Base-by-base conservation (phyloP, 345 rosid genomes). In the Melastoma malabathricum region DNA sequence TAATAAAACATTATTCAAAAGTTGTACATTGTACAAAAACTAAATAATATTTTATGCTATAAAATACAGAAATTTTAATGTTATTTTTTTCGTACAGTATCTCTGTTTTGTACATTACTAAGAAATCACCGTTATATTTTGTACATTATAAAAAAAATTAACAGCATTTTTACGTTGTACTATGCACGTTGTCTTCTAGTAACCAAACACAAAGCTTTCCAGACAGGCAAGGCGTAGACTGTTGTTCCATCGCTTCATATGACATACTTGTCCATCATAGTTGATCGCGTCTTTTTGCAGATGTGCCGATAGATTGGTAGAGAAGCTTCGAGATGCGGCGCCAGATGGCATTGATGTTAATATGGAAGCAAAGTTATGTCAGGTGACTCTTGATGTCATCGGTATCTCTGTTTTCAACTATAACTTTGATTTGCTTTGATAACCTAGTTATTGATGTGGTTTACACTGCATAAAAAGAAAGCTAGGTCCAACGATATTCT, bases 201-300 rank as follows among this genome's bases (percentile, higher is more conserved):
- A 18, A 50, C 27, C 12, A 25, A 50, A 2, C 17, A 8, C 13
- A 10, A 2, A 10, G 50, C 18, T 18, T 47, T 47, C 23, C 9
- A 18, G 44, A 22, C 58, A 89, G 97, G 94, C 72, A 25, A 81
- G 98, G 64, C 77, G 98, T 44, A 76, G 83, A 96, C 96, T 39
- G 96, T 83, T 58, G 94, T 75, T 48, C 98, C 98, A 13, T 86
- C 98, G 7, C 92, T 90, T 47, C 98, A 90, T 72, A 86, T 69
- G 83, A 90, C 72, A 75, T 86, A 86, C 64, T 50, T 86, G 71
- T 86, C 98, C 1, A 72, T 83, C 75, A 86, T 90, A 38, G 98
- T 90, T 48, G 94, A 90, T 31, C 64, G 83, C 58, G 98, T 90
- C n/a, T 31, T 90, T 90, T 70, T 83, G 86, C 65, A 76, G 76